Base-by-base conservation (phyloP, 2,329 filamentous ascomycete species). In the Onygenales sp. region DNA sequence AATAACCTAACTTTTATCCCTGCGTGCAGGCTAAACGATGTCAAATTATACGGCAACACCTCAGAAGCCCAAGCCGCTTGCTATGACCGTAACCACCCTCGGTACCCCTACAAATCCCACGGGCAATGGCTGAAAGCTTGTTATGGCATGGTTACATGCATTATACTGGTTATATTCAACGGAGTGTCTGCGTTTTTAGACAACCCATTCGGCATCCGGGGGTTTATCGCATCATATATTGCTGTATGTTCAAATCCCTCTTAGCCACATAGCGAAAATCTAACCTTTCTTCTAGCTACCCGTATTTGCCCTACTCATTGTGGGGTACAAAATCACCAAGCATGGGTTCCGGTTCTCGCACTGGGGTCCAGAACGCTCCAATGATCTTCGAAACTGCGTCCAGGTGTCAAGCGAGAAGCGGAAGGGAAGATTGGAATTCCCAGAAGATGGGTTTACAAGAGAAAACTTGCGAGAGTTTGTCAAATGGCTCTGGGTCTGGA, bases 161-260 rank as follows among this genome's bases (percentile, higher is more conserved):
- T 54, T 3, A 46, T 61, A 11, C 51, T 63, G 21, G 52, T 60
- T 32, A 14, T 62, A 27, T 62, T 63, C 33, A 63, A 63, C 39
- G 61, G 61, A 11, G 50, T 59, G 37, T 50, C 42, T 31, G 42
- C 56, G 4, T 58, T 57, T 50, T 33, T 59, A 9, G 49, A 54
- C 40, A 53, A 46, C 5, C 70, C 70, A 0, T 71, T 72, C 56
- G 65, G 66, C 54, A 57, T 59, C 6, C 60, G 66, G 32, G 63
- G 61, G 31, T 73, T 74, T 51, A 54, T 73, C 13, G 65, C 70
- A 4, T 69, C 68, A 0, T 74, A 74, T 53, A 68, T 72, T 52
- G 67, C 67, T 31, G 68, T 73, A 64, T 62, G 67, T 64, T 42
- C 46, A 4, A 39, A 31, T 43, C 37, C 13, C n/a, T 21, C 14